Percentiles rank a stretch among this genome's conserved stretches.
phyloP scores from a whole-genome alignment of 257 asterid species.

The Linaria vulgaris region DNA sequence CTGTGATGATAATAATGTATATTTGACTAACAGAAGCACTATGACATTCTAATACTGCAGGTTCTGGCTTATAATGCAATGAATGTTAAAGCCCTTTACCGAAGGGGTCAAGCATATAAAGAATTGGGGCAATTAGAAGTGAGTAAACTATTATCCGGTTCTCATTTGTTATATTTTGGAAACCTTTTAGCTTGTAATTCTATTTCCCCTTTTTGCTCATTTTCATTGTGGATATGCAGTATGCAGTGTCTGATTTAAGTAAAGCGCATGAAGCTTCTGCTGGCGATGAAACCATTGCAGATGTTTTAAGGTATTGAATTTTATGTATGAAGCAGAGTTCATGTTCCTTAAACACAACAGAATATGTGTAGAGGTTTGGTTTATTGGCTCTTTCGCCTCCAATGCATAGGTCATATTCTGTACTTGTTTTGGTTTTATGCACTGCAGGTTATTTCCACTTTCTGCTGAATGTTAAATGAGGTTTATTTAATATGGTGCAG shows the following conservation, averaged over 20 bases:
- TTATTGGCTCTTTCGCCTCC: neutral
- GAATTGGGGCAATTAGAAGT: slow-evolving; percentile 70
- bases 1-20: neutral
- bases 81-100: slow-evolving; percentile 87
- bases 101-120: slow-evolving; percentile 91
- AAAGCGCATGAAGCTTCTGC: slow-evolving; percentile 84
- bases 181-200: slow-evolving; percentile 21
- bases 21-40: too few relatives aligned
- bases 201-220: slow-evolving; percentile 8
- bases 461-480: slow-evolving; percentile 13
- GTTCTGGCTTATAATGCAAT: slow-evolving; percentile 67
- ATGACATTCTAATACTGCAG: slow-evolving; percentile 41
- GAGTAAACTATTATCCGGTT: slow-evolving; percentile 36
- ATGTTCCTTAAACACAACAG: slow-evolving; percentile 1
- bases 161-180: slow-evolving; percentile 21
- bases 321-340: slow-evolving; percentile 15
- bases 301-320: slow-evolving; percentile 66
- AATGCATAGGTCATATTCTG: slow-evolving; percentile 3
- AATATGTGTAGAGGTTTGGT: neutral
- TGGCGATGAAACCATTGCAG: slow-evolving; percentile 88
- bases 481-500: slow-evolving; percentile 37
- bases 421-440: slow-evolving; percentile 2
- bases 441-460: neutral
- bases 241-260: slow-evolving; percentile 82
- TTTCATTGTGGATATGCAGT: slow-evolving; percentile 42